phyloP scores from a whole-genome alignment of 2,329 filamentous ascomycete species.

The Amauroascus verrucosus region DNA sequence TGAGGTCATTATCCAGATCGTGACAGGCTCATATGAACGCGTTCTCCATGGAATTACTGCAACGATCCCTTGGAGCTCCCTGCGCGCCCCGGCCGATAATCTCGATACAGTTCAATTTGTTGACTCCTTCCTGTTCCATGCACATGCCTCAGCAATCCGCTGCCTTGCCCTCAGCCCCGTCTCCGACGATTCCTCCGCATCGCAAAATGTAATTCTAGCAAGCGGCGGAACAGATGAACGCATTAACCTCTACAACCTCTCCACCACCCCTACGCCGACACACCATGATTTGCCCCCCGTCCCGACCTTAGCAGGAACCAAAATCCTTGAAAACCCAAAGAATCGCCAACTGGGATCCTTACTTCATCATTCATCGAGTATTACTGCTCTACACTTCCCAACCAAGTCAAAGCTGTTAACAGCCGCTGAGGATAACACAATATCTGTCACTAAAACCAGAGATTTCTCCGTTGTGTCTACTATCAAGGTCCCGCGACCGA shows the following conservation, averaged over 20 bases:
- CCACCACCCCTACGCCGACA: constrained; percentile 52
- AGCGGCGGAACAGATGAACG: constrained; percentile 88
- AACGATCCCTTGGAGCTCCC: constrained; percentile 40
- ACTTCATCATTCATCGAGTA: constrained; percentile 72
- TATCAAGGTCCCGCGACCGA: constrained; percentile 81
- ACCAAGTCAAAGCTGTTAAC: constrained; percentile 78
- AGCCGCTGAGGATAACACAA: constrained; percentile 81
- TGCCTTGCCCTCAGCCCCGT: constrained; percentile 77
- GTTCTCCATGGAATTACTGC: constrained; percentile 83
- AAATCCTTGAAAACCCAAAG: constrained; percentile 70
- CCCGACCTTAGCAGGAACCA: constrained; percentile 58
- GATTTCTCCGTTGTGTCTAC: constrained; percentile 83
- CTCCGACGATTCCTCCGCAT: constrained; percentile 44
- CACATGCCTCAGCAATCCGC: constrained; percentile 80
- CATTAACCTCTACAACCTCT: constrained; percentile 88
- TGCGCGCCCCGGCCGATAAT: constrained; percentile 16
- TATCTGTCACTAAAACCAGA: constrained; percentile 74
- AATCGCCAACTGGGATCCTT: constrained; percentile 83
- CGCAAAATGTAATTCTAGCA: constrained; percentile 80
- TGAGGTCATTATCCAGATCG: constrained; percentile 63
- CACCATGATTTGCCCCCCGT: constrained; percentile 49
- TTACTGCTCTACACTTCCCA: constrained; percentile 73
- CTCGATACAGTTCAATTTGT: constrained; percentile 54
- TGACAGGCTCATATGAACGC: constrained; percentile 88
- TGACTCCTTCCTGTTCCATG: constrained; percentile 92